These are phyloP conservation scores for Cornus suecica DNA, from an alignment of 148 eudicot species.

Conservation along the genomic window DNA sequence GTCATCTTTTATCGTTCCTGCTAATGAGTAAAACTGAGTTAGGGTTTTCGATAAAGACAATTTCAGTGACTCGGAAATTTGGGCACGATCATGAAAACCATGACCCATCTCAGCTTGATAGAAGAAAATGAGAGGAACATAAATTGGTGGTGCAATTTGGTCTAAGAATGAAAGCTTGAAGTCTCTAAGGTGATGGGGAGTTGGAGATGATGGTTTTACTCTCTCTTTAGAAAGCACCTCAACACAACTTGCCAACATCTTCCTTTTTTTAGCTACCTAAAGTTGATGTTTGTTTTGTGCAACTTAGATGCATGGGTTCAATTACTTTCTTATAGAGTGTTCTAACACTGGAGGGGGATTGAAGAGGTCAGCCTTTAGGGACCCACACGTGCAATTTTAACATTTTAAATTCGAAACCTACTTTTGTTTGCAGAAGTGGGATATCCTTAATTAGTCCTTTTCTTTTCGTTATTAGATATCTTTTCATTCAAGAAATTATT, in stretches of 20 bases:
- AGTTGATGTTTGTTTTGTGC: not conserved
- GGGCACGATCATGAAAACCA: not conserved
- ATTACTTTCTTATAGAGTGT: not conserved
- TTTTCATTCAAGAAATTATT: too few relatives aligned
- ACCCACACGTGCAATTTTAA: not conserved
- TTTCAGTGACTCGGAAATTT: slow-evolving; percentile 9
- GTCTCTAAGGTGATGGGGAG: slow-evolving; percentile 23
- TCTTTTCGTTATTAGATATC: too few relatives aligned
- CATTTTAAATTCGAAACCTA: too few relatives aligned
- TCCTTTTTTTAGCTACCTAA: not conserved
- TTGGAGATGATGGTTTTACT: slow-evolving; percentile 22
- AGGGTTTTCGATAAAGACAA: slow-evolving; percentile 6
- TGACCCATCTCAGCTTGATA: slow-evolving; percentile 2
- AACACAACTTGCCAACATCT: slow-evolving; percentile 2
- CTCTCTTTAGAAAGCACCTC: slow-evolving; percentile 17
- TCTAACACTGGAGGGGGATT: not conserved
- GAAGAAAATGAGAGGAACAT: slow-evolving; percentile 23
- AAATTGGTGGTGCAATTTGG: slow-evolving; percentile 13
- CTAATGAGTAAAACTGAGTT: slow-evolving; percentile 16
- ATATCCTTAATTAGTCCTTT: too few relatives aligned
- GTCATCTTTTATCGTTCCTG: not conserved
- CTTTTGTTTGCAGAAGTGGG: too few relatives aligned
- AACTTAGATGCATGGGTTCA: not conserved
- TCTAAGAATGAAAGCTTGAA: slow-evolving; percentile 14
- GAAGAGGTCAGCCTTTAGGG: not conserved